Evolutionary conservation across 1,284 basidiomycete species (phyloP).

Genomic region (Leccinum subrobustum): DNA sequence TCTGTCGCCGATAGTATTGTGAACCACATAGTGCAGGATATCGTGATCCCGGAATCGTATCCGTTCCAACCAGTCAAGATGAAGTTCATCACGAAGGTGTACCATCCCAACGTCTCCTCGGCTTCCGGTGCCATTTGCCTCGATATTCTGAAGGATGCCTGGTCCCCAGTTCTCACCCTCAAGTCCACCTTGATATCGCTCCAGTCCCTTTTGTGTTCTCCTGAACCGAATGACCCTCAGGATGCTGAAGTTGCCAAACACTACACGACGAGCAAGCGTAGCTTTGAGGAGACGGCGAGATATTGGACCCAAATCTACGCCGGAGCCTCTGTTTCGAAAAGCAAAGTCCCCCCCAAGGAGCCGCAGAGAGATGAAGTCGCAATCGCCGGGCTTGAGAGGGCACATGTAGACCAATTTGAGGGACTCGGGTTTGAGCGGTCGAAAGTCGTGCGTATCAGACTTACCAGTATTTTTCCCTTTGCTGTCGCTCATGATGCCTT

Average conservation of each 20-base stretch:
- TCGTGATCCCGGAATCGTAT: constrained; percentile 92
- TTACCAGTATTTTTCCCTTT: background rate
- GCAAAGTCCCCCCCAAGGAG: constrained; percentile 34
- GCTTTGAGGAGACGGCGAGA: constrained; percentile 90
- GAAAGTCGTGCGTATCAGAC: constrained; percentile 66
- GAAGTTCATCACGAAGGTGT: constrained; percentile 96
- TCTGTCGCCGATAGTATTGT: constrained; percentile 5
- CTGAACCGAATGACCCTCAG: constrained; percentile 96
- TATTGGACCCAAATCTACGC: constrained; percentile 95
- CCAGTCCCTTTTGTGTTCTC: constrained; percentile 93
- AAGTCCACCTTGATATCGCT: constrained; percentile 97
- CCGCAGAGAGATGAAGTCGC: constrained; percentile 59
- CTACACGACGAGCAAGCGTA: constrained; percentile 83
- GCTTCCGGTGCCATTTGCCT: constrained; percentile 92
- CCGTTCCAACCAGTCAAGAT: constrained; percentile 98
- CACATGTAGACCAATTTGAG: constrained; percentile 75
- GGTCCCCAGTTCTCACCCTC: constrained; percentile 92
- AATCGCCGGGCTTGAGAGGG: constrained; percentile 71
- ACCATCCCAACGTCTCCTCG: constrained; percentile 96
- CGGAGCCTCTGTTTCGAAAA: constrained; percentile 58
- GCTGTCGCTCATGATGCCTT: constrained; percentile 4
- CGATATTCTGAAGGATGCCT: constrained; percentile 86
- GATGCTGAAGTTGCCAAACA: constrained; percentile 98
- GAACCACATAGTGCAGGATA: constrained; percentile 60
- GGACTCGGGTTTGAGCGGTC: constrained; percentile 67